Conservation (phyloP, 1,284 basidiomycete genomes). For the Leccinum cinnamomeum region DNA sequence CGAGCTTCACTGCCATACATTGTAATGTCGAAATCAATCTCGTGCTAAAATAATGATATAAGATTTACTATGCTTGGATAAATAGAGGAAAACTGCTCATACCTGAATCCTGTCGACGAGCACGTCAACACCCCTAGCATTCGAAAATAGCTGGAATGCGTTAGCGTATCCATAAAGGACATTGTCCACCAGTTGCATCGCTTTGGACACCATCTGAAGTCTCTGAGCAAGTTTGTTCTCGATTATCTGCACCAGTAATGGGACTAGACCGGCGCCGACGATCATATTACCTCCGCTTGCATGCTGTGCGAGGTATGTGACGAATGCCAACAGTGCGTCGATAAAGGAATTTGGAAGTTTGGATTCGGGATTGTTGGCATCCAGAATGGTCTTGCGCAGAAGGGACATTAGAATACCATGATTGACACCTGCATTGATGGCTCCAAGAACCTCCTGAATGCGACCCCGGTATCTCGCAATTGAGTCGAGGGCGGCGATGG, state of each 20-base stretch:
- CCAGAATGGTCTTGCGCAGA: slow-evolving; percentile 49
- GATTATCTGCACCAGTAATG: slow-evolving; percentile 85
- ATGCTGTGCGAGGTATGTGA: slow-evolving; percentile 86
- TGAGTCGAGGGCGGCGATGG: slow-evolving; percentile 88
- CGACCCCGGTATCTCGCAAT: slow-evolving; percentile 83
- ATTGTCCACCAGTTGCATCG: slow-evolving; percentile 91
- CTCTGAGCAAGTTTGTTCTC: slow-evolving; percentile 71
- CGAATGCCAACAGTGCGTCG: slow-evolving; percentile 83
- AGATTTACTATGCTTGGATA: background rate
- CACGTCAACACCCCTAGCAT: slow-evolving; percentile 62
- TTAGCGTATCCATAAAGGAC: slow-evolving; percentile 89
- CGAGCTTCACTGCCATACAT: slow-evolving; percentile 48
- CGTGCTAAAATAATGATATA: slow-evolving; percentile 48
- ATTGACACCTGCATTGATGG: slow-evolving; percentile 94
- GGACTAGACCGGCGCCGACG: slow-evolving; percentile 85
- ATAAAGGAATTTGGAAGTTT: slow-evolving; percentile 78
- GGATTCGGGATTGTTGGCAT: slow-evolving; percentile 40
- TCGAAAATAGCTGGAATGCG: slow-evolving; percentile 86
- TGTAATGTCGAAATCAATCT: slow-evolving; percentile 68
- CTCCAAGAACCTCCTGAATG: slow-evolving; percentile 84
- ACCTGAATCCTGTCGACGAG: slow-evolving; percentile 37
- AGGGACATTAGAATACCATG: slow-evolving; percentile 93
- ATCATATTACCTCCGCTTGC: slow-evolving; percentile 89
- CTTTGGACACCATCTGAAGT: slow-evolving; percentile 77
- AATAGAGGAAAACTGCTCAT: slow-evolving; percentile 21